A percentile compares a stretch with the other conserved stretches of the same genome.
These are phyloP conservation scores for Phytophthora sojae DNA, from an alignment of 352 stramenopile species.

Conservation along the genomic window DNA sequence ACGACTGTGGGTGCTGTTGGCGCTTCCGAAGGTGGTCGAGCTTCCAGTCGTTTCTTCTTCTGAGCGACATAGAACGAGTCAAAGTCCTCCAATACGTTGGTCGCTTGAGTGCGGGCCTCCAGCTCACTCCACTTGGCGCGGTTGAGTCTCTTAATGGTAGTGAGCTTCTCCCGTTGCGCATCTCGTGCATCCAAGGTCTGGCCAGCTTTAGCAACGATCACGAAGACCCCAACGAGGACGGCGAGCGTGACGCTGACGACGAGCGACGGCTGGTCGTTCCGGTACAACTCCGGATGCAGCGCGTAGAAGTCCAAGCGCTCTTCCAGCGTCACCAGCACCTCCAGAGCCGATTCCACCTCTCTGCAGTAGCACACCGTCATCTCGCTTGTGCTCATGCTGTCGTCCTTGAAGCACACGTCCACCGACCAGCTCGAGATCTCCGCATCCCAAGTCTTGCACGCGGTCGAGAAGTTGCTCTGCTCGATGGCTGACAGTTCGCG, in stretches of 20 bases:
- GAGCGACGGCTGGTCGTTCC: conserved; percentile 65
- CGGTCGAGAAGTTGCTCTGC: conserved; percentile 67
- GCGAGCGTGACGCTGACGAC: conserved; percentile 48
- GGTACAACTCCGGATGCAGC: conserved; percentile 60
- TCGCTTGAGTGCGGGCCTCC: conserved; percentile 42
- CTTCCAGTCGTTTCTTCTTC: conserved; percentile 41
- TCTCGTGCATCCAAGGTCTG: conserved; percentile 48
- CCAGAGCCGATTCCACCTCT: conserved; percentile 61
- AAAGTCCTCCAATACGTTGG: conserved; percentile 59
- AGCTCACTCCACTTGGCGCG: conserved; percentile 73
- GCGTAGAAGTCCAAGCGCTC: conserved; percentile 75
- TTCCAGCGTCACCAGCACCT: conserved; percentile 71
- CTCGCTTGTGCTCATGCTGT: conserved; percentile 39
- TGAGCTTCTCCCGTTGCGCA: conserved; percentile 54
- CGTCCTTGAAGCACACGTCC: conserved; percentile 73
- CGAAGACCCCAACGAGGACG: conserved; percentile 51
- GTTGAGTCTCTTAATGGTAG: conserved; percentile 66
- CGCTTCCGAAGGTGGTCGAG: conserved; percentile 20
- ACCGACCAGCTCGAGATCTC: conserved; percentile 43
- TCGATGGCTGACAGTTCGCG: conserved; percentile 53
- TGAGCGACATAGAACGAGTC: conserved; percentile 48
- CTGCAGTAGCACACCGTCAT: conserved; percentile 72
- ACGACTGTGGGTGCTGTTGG: conserved; percentile 17
- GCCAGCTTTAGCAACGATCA: conserved; percentile 37
- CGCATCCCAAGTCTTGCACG: conserved; percentile 63